Conservation (phyloP, 2,329 filamentous ascomycete genomes). For the Iodosphaeria phyllophila region DNA sequence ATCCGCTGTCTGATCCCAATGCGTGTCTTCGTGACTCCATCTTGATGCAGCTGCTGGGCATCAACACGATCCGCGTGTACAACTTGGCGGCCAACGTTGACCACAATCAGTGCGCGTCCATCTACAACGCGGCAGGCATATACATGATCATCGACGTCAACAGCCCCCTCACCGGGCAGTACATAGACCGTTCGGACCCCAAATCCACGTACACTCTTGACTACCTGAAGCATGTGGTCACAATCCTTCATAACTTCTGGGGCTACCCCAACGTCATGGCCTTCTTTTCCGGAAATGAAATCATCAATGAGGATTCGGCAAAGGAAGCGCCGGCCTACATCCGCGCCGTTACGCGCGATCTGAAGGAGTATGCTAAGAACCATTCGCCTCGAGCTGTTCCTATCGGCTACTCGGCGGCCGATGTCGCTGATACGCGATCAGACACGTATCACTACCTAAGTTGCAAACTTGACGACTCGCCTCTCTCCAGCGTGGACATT, state of each 20-base stretch:
- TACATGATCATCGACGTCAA: constrained; percentile 49
- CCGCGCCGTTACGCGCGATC: constrained; percentile 52
- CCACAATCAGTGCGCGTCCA: constrained; percentile 42
- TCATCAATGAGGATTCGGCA: constrained; percentile 45
- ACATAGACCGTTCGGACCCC: constrained; percentile 29
- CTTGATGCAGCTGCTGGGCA: constrained; percentile 39
- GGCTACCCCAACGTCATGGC: constrained; percentile 42
- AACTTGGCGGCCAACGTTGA: constrained; percentile 42
- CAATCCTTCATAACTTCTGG: constrained; percentile 43
- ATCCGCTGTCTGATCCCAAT: constrained; percentile 32
- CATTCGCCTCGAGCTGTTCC: constrained; percentile 47
- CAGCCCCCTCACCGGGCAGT: constrained; percentile 35
- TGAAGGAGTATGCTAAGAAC: constrained; percentile 58
- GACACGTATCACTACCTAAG: constrained; percentile 35
- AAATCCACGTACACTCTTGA: constrained; percentile 33
- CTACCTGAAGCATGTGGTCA: constrained; percentile 43
- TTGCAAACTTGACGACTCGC: constrained; percentile 37
- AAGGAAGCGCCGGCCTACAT: constrained; percentile 43
- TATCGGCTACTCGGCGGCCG: constrained; percentile 60
- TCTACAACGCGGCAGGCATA: constrained; percentile 45
- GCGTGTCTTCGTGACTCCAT: constrained; percentile 41
- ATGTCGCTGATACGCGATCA: constrained; percentile 50
- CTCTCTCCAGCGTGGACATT: constrained; percentile 37
- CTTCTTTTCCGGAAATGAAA: constrained; percentile 62
- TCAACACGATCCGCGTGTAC: constrained; percentile 46